Evolutionary conservation across 176 grass and related monocot species (phyloP).

Genomic region (Alloteropsis semialata): DNA sequence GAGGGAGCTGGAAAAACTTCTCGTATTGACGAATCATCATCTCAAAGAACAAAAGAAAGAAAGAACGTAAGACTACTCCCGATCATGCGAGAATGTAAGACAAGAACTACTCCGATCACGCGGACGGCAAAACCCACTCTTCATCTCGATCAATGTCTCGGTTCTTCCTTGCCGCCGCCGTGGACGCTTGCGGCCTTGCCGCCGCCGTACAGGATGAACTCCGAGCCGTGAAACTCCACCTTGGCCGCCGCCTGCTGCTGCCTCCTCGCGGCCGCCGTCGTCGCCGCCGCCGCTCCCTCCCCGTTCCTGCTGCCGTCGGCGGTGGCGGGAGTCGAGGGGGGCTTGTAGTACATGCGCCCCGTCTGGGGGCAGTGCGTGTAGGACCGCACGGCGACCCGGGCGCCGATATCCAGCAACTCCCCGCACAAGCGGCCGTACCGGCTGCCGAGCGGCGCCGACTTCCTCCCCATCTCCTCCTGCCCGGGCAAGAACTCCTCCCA

Average conservation of each 20-base stretch:
- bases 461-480: not conserved
- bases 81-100: too few species aligned
- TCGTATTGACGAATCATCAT: not conserved
- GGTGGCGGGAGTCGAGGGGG: constrained; percentile 34
- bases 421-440: constrained; percentile 27
- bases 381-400: constrained; percentile 47
- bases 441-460: constrained; percentile 26
- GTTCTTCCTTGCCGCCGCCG: not conserved
- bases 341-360: constrained; percentile 65
- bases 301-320: not conserved
- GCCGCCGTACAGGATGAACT: constrained; percentile 23
- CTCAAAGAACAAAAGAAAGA: not conserved
- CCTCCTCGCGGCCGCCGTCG: not conserved
- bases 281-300: not conserved
- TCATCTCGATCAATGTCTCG: not conserved
- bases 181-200: not conserved
- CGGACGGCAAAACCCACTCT: not conserved
- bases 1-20: not conserved
- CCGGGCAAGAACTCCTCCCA: not conserved
- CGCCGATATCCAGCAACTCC: constrained; percentile 46
- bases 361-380: constrained; percentile 69
- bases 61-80: not conserved
- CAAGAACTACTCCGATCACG: constrained; percentile 1
- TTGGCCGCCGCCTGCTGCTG: not conserved
- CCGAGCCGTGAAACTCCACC: constrained; percentile 9